phyloP scores from a whole-genome alignment of 2,329 filamentous ascomycete species.

The Penicillium capsulatum region DNA sequence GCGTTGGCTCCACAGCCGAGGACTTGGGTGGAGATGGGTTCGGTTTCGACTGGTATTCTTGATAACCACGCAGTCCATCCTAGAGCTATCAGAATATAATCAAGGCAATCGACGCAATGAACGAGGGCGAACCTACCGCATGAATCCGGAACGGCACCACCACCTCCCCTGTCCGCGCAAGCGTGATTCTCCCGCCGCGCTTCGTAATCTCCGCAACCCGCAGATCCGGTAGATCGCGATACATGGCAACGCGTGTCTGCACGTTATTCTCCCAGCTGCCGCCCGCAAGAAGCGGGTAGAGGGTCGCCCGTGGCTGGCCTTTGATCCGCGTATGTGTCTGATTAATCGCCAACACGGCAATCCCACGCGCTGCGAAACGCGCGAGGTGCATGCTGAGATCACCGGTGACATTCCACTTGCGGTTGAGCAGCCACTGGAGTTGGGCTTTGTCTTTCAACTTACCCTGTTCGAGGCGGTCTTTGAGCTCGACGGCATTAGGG shows the following conservation, averaged over 20 bases:
- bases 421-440: conserved; percentile 33
- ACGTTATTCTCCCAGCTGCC: conserved; percentile 76
- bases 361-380: conserved; percentile 67
- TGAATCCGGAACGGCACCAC: conserved; percentile 42
- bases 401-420: conserved; percentile 59
- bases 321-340: conserved; percentile 81
- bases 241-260: conserved; percentile 68
- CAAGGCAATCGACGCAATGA: neutral
- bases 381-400: conserved; percentile 59
- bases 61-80: conserved; percentile 11
- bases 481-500: conserved; percentile 52
- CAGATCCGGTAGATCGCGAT: conserved; percentile 63
- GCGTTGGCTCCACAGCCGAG: conserved; percentile 4
- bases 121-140: conserved; percentile 25
- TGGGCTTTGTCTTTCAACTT: conserved; percentile 41
- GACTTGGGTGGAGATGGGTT: neutral
- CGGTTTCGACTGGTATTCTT: neutral
- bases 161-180: conserved; percentile 25
- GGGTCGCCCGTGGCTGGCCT: conserved; percentile 58
- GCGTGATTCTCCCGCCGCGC: conserved; percentile 50
- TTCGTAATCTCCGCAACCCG: conserved; percentile 64
- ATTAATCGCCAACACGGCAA: conserved; percentile 70
- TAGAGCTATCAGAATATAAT: conserved; percentile 3
- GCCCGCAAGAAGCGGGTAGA: conserved; percentile 71
- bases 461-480: conserved; percentile 24